Conservation (phyloP, 306 rosid genomes). For the Nissolia schottii region DNA sequence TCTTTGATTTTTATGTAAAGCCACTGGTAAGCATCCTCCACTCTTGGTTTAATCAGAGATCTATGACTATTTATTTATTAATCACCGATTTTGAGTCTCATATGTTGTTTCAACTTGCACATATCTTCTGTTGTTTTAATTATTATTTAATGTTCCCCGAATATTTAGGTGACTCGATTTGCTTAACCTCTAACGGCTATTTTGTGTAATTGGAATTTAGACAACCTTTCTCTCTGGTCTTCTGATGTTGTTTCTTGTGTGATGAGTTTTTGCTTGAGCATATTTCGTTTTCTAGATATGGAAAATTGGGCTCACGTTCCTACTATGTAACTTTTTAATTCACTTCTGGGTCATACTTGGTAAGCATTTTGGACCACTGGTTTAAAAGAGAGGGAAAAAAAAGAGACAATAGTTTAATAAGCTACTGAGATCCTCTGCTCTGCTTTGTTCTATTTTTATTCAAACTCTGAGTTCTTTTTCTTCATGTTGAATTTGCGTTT, state of each 20-base stretch:
- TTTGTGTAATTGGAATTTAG: too few relatives aligned
- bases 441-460: background rate
- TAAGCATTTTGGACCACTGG: background rate
- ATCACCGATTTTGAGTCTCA: constrained; percentile 22
- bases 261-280: background rate
- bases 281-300: constrained; percentile 21
- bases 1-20: constrained; percentile 26
- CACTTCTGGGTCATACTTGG: background rate
- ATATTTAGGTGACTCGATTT: constrained; percentile 39
- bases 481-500: too few relatives aligned
- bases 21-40: background rate
- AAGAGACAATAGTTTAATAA: background rate
- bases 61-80: constrained; percentile 27
- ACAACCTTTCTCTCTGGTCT: too few relatives aligned
- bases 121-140: constrained; percentile 5
- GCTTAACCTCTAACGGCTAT: constrained; percentile 49
- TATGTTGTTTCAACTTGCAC: background rate
- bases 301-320: background rate
- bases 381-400: background rate
- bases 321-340: background rate
- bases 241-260: too few relatives aligned
- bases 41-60: constrained; percentile 33
- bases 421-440: background rate
- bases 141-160: constrained; percentile 41
- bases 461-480: background rate